Evolutionary conservation across 106 monocot species (phyloP).

Genomic region (Amphibolis antarctica): DNA sequence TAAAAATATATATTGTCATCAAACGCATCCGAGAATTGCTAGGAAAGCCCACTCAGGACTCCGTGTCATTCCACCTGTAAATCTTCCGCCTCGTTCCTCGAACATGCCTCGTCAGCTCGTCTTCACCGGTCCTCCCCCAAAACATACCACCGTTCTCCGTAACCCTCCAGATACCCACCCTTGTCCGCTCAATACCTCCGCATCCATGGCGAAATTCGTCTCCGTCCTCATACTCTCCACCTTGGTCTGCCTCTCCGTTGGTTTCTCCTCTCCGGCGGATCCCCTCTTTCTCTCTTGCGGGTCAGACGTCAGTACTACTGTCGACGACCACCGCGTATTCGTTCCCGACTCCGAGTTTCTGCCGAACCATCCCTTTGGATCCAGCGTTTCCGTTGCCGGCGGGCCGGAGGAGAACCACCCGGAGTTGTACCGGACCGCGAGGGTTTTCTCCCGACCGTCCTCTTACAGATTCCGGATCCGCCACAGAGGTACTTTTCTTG

Average conservation of each 20-base stretch:
- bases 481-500: constrained; percentile 26
- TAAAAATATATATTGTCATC: too few species aligned
- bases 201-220: not conserved
- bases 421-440: constrained; percentile 40
- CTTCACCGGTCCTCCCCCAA: too few species aligned
- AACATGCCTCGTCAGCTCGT: too few species aligned
- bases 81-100: too few species aligned
- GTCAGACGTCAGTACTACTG: not conserved
- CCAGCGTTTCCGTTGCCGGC: constrained; percentile 13
- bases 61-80: too few species aligned
- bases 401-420: constrained; percentile 5
- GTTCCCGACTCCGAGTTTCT: constrained; percentile 9
- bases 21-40: too few species aligned
- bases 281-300: constrained; percentile 10
- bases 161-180: too few species aligned
- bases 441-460: constrained; percentile 44
- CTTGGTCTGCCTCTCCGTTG: not conserved
- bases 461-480: constrained; percentile 48
- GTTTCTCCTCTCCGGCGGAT: not conserved
- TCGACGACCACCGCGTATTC: constrained; percentile 17
- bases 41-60: too few species aligned
- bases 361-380: constrained; percentile 6
- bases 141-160: too few species aligned
- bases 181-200: too few species aligned
- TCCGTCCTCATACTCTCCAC: not conserved